Evolutionary conservation across 192 early-diverging fungal genomes (phyloP), one percentile per base, ranked within the genome.

Genomic region (Chytriomyces confervae): DNA sequence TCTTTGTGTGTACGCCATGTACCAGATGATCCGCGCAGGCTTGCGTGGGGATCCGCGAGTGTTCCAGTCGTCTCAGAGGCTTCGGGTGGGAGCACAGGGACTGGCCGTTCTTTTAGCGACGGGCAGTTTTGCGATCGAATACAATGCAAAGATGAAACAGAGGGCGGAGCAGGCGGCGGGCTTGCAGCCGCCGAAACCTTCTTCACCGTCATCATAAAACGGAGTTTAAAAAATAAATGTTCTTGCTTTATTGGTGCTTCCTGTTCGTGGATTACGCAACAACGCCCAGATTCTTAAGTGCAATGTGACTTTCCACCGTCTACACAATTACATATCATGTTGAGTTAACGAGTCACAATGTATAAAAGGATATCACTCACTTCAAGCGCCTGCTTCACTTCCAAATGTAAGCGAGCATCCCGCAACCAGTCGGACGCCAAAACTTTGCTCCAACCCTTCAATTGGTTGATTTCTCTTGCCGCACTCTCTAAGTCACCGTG

Each of bases 401-500:
- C 94, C 75, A 98, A 87, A 83, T 95, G 91, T 74, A 85, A 85
- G 53, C 95, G 90, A 0, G 95, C 94, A 44, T 88, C 85, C 43
- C 82, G 80, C 36, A 98, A 84, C 97, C 97, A 98, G 84, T 96
- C 97, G 81, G 86, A 79, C 18, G 95, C 92, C 62, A 98, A 82
- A 77, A 83, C 85, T 82, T 93, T 92, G 16, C 93, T 89, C 97
- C 97, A 98, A 8, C 97, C 96, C 57, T 82, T 90, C 62, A 98
- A 84, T 82, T 96, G 95, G 84, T 97, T 97, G 73, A 97, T 81
- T 80, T 98, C 96, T 77, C 97, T 89, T 13, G 93, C 83, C 10
- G 96, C 96, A 69, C 84, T 83, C 61, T 97, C 96, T 69, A 98
- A 80, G 82, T 98, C 93, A 24, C 90, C 89, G 66, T 89, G 87